Evolutionary conservation across 805 yeast species (phyloP).

Genomic region (Hemisphaericaspora nanyangensis): DNA sequence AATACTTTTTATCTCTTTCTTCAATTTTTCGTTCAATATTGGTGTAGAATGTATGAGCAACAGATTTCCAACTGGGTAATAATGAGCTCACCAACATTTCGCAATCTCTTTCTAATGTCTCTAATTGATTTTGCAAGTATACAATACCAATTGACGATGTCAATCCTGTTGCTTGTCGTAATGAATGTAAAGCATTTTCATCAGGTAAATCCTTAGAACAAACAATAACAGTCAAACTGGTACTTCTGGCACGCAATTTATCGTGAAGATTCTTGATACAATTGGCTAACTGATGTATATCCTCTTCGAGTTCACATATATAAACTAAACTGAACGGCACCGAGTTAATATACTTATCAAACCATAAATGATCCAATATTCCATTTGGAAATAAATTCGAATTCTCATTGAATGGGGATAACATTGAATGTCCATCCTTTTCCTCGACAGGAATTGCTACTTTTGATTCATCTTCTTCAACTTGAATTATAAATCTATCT

Average conservation of each 20-base stretch:
- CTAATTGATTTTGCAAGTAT: slow-evolving; percentile 13
- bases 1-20: slow-evolving; percentile 34
- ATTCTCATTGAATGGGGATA: slow-evolving; percentile 35
- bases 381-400: slow-evolving; percentile 29
- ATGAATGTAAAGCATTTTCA: slow-evolving; percentile 18
- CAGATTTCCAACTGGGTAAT: slow-evolving; percentile 23
- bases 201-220: slow-evolving; percentile 11
- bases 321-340: slow-evolving; percentile 32
- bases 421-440: slow-evolving; percentile 18
- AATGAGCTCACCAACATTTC: slow-evolving; percentile 29
- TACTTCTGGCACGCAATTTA: slow-evolving; percentile 7
- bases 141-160: slow-evolving; percentile 29
- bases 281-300: slow-evolving; percentile 11
- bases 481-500: slow-evolving; percentile 23
- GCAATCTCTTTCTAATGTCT: slow-evolving; percentile 21
- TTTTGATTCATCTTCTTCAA: slow-evolving; percentile 5
- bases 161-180: slow-evolving; percentile 27
- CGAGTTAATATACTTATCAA: slow-evolving; percentile 26
- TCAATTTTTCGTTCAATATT: slow-evolving; percentile 28
- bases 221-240: slow-evolving; percentile 11
- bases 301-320: slow-evolving; percentile 13
- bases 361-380: slow-evolving; percentile 31
- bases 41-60: slow-evolving; percentile 32
- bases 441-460: not conserved
- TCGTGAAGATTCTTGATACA: slow-evolving; percentile 11